Base-by-base conservation (phyloP, 1,139 yeast genomes). In the Yamadazyma membranifaciens region DNA sequence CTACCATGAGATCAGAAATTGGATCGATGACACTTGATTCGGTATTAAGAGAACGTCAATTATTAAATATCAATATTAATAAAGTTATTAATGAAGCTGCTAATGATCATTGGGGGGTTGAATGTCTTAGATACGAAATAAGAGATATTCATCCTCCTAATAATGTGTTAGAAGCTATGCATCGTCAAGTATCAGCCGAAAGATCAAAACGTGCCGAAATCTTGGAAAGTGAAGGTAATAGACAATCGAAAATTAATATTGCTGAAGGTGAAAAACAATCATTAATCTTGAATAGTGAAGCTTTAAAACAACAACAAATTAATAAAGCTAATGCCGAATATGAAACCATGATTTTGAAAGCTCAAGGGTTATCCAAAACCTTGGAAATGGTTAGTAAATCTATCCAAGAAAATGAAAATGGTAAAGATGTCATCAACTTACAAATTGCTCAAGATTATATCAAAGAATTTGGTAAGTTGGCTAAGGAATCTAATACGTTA, bases 91-190 rank as follows among this genome's bases (percentile, higher is more conserved):
- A 87, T 57, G 94, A 85, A 52, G 95, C 95, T 4, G 87, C 95
- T 10, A 70, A 69, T 41, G 89, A 80, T 37, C 68, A 67, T 46
- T 87, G 96, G 96, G 96, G 96, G 41, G 84, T 87, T 42, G 77
- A 79, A 54, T 87, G 95, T 57, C 70, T 87, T 50, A 77, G 95
- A 56, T 87, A 87, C 59, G 96, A 87, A 61, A 87, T 87, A 62
- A 76, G 91, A 55, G 96, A 87, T 57, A 87, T 87, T 44, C 91
- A 87, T 55, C 96, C 95, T 4, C 96, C 96, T 1, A 75, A 75
- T 33, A 84, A 85, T 52, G 95, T 87, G n/a, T 75, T 86, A 53
- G 92, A 84, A 53, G 94, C 95, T 31, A 87, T 87, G 95, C 95
- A 87, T 62, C 78, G 92, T 57, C 95, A 86, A 63, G 95, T 87